A percentile compares a stretch with the other conserved stretches of the same genome.
Conservation (phyloP, 768 basidiomycete genomes). For the Suillus variegatus region DNA sequence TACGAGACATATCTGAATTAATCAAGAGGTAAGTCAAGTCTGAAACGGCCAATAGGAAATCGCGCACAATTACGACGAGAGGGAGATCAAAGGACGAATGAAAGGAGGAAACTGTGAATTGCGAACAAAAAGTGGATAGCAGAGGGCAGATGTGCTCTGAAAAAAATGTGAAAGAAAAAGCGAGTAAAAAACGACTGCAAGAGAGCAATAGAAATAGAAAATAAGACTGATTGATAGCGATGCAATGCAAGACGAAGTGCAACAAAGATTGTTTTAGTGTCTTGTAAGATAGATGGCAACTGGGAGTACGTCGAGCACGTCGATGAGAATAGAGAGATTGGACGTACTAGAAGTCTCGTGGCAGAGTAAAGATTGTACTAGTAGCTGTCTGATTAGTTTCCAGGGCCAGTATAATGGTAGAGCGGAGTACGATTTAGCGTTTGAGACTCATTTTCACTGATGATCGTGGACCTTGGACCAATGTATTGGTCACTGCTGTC, state of each 20-base stretch:
- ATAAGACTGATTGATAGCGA: slow-evolving; percentile 31
- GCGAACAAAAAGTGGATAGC: slow-evolving; percentile 10
- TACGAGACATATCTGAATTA: slow-evolving; percentile 41
- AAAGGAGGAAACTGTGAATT: not conserved
- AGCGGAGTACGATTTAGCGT: slow-evolving; percentile 5
- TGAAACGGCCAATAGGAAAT: not conserved
- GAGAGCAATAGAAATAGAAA: slow-evolving; percentile 29
- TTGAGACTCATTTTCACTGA: slow-evolving; percentile 4
- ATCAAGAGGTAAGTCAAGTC: slow-evolving; percentile 7
- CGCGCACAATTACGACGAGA: not conserved
- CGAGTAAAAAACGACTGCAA: slow-evolving; percentile 25
- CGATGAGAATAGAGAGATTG: not conserved
- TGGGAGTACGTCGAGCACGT: slow-evolving; percentile 12
- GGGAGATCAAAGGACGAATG: slow-evolving; percentile 1
- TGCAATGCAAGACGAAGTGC: slow-evolving; percentile 33
- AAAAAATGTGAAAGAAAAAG: slow-evolving; percentile 28
- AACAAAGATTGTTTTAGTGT: slow-evolving; percentile 31
- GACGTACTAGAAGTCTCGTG: slow-evolving; percentile 7
- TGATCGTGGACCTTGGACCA: not conserved
- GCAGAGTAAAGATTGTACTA: slow-evolving; percentile 12
- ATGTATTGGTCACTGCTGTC: not conserved
- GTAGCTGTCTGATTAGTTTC: slow-evolving; percentile 31
- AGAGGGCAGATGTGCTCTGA: slow-evolving; percentile 1
- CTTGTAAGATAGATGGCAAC: slow-evolving; percentile 28
- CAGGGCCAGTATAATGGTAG: not conserved